These are phyloP conservation scores for Leccinum griseonigrum DNA, from an alignment of 1,284 basidiomycete genomes.

Conservation along the genomic window DNA sequence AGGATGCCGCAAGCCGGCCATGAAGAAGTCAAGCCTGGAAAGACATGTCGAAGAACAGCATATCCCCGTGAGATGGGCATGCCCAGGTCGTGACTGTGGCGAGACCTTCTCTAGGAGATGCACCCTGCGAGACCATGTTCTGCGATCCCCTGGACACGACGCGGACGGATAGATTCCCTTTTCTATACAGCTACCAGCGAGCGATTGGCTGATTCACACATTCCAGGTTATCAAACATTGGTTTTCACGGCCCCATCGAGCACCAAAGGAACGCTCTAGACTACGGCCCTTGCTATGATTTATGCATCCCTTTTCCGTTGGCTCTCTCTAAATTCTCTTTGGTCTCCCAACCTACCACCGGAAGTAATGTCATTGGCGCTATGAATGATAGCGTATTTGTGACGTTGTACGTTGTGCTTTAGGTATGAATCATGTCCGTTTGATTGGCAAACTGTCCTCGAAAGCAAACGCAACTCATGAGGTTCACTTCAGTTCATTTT, in stretches of 20 bases:
- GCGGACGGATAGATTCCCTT: neutral
- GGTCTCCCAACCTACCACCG: neutral
- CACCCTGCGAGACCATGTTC: slow-evolving; percentile 4
- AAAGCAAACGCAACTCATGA: neutral
- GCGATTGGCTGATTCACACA: neutral
- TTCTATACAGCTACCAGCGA: neutral
- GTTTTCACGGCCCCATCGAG: neutral
- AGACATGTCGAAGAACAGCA: slow-evolving; percentile 16
- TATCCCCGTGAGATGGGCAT: slow-evolving; percentile 10
- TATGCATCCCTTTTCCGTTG: neutral
- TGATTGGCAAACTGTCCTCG: neutral
- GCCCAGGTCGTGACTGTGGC: slow-evolving; percentile 3
- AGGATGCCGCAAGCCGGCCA: neutral
- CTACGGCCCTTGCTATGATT: neutral
- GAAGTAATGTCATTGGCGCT: neutral
- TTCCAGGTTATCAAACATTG: neutral
- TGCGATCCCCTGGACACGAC: neutral
- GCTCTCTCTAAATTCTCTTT: neutral
- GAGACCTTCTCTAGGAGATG: slow-evolving; percentile 5
- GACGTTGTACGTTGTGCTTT: neutral
- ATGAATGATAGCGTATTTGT: neutral
- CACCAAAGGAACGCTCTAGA: neutral
- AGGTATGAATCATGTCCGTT: slow-evolving; percentile 14
- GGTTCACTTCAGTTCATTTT: neutral
- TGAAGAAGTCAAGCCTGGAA: slow-evolving; percentile 12